phyloP scores from a whole-genome alignment of 257 asterid genomes.

The Linderniella brevidens region DNA sequence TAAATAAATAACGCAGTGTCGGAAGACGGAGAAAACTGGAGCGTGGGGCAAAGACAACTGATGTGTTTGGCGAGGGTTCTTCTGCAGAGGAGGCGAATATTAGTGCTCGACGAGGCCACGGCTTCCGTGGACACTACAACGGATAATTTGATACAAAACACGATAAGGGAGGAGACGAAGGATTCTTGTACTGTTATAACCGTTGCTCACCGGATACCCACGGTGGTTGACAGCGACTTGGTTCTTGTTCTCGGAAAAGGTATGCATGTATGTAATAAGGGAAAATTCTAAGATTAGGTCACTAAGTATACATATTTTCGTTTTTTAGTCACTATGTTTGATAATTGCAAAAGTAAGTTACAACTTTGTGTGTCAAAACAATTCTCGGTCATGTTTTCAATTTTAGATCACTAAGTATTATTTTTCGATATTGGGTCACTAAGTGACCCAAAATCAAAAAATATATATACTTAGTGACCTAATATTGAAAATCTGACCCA shows the following conservation, averaged over 20 bases:
- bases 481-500: too few relatives aligned
- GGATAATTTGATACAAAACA: slow-evolving; percentile 54
- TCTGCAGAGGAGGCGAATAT: slow-evolving; percentile 43
- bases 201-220: slow-evolving; percentile 79
- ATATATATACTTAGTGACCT: too few relatives aligned
- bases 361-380: too few relatives aligned
- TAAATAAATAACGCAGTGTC: slow-evolving; percentile 29
- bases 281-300: too few relatives aligned
- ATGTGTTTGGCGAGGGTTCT: slow-evolving; percentile 61
- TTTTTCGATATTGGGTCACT: too few relatives aligned
- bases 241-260: slow-evolving; percentile 77
- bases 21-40: slow-evolving; percentile 89
- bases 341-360: too few relatives aligned
- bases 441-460: too few relatives aligned
- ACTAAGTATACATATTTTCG: too few relatives aligned
- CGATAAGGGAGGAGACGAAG: slow-evolving; percentile 54
- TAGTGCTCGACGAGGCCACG: slow-evolving; percentile 72
- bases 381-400: too few relatives aligned
- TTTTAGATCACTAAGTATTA: too few relatives aligned
- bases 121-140: slow-evolving; percentile 68
- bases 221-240: slow-evolving; percentile 68
- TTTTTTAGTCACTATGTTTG: too few relatives aligned
- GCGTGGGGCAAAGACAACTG: slow-evolving; percentile 71
- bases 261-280: too few relatives aligned
- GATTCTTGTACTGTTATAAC: slow-evolving; percentile 66